Evolutionary conservation across 1,284 basidiomycete species (phyloP).

Genomic region (Leccinum insolens): DNA sequence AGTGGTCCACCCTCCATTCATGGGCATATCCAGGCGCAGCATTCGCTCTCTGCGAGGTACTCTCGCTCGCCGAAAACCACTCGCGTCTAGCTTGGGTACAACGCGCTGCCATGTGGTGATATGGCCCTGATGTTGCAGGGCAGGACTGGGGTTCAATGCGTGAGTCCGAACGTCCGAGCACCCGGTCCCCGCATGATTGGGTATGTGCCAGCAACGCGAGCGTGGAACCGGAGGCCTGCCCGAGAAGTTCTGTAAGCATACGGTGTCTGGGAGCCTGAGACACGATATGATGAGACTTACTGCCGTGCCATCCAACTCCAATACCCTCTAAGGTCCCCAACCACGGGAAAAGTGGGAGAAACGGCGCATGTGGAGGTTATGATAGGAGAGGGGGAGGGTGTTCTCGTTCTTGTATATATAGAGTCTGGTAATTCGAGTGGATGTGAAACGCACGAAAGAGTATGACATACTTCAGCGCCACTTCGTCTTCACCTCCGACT

Average conservation of each 20-base stretch:
- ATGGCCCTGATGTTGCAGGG: too few species aligned
- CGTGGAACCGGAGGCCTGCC: too few species aligned
- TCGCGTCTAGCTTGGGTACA: constrained; percentile 44
- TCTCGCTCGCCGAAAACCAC: constrained; percentile 64
- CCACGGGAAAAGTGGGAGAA: constrained; percentile 63
- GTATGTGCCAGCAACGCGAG: constrained; percentile 22
- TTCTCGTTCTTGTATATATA: constrained; percentile 40
- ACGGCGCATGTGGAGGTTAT: too few species aligned
- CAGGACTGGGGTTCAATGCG: too few species aligned
- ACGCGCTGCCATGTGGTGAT: too few species aligned
- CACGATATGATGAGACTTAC: too few species aligned
- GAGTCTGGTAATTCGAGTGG: constrained; percentile 73
- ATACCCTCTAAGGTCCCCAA: constrained; percentile 25
- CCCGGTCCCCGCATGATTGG: constrained; percentile 30
- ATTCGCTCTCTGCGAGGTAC: constrained; percentile 27
- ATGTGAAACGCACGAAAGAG: constrained; percentile 11
- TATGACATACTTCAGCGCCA: constrained; percentile 74
- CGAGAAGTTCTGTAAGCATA: too few species aligned
- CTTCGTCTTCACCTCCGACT: constrained; percentile 84
- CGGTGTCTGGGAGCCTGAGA: too few species aligned
- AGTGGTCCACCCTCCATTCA: constrained; percentile 89
- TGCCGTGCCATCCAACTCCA: too few species aligned
- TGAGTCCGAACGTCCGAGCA: too few species aligned
- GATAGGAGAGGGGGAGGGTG: constrained; percentile 34
- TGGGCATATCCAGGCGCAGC: constrained; percentile 71